These are phyloP conservation scores for Aureobasidium sp. DNA, from an alignment of 2,329 filamentous ascomycete genomes.

Conservation along the genomic window DNA sequence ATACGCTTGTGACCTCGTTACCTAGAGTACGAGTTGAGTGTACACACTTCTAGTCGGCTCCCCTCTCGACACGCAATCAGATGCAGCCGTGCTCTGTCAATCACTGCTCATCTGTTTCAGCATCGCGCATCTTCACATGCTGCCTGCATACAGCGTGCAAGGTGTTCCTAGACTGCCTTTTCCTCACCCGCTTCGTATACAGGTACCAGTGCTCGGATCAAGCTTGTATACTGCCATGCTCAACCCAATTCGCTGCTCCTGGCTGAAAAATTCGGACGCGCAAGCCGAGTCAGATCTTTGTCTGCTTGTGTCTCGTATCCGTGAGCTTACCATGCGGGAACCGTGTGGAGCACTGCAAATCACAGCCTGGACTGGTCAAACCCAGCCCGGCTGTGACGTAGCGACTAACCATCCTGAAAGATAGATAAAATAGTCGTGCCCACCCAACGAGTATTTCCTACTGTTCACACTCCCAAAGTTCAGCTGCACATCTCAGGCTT, in stretches of 20 bases:
- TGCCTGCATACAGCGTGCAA: not conserved
- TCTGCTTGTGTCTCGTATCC: slow-evolving; percentile 9
- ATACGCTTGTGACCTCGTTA: not conserved
- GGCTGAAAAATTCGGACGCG: not conserved
- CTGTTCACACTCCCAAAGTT: not conserved
- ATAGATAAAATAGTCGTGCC: not conserved
- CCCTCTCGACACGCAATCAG: not conserved
- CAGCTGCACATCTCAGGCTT: not conserved
- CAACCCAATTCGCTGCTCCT: not conserved
- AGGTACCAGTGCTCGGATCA: not conserved
- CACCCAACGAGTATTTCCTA: not conserved
- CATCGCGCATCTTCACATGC: not conserved
- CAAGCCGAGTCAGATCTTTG: slow-evolving; percentile 6
- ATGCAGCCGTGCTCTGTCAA: not conserved
- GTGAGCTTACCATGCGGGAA: not conserved
- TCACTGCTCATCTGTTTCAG: slow-evolving; percentile 3
- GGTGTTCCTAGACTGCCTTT: not conserved
- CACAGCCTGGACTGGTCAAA: not conserved
- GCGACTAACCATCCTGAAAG: not conserved
- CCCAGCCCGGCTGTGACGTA: not conserved
- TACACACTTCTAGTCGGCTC: not conserved
- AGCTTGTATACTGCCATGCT: slow-evolving; percentile 1
- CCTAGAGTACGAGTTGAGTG: not conserved
- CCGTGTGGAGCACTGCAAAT: slow-evolving; percentile 5
- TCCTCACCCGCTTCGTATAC: not conserved